These are phyloP conservation scores for Cryptosporidium viatorum DNA, from an alignment of 169 alveolate species.

Conservation along the genomic window DNA sequence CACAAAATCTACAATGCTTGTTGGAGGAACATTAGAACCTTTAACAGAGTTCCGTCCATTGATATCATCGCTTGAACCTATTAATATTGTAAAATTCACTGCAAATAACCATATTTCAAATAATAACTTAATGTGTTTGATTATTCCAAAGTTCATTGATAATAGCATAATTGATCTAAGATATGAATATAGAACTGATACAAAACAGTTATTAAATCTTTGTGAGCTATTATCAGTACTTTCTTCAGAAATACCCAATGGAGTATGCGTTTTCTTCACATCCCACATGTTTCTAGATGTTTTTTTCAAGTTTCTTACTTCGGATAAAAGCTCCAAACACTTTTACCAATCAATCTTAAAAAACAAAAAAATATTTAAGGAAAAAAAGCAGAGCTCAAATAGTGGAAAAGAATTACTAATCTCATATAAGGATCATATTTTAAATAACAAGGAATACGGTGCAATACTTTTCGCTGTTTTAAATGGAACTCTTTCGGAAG, in stretches of 20 bases:
- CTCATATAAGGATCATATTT: slow-evolving; percentile 26
- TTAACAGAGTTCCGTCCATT: slow-evolving; percentile 81
- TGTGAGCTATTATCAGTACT: slow-evolving; percentile 74
- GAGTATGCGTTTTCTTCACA: slow-evolving; percentile 84
- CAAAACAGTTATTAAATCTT: slow-evolving; percentile 74
- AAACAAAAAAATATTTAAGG: slow-evolving; percentile 77
- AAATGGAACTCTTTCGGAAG: slow-evolving; percentile 95
- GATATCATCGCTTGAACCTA: slow-evolving; percentile 10
- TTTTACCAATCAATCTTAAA: slow-evolving; percentile 50
- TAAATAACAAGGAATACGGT: slow-evolving; percentile 77
- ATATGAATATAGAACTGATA: slow-evolving; percentile 77
- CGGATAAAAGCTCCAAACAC: slow-evolving; percentile 43
- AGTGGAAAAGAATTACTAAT: slow-evolving; percentile 44
- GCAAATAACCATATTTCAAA: slow-evolving; percentile 73
- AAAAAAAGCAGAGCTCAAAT: slow-evolving; percentile 33
- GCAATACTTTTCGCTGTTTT: slow-evolving; percentile 92
- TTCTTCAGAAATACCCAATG: slow-evolving; percentile 79
- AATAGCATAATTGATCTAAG: slow-evolving; percentile 76
- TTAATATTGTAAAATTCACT: slow-evolving; percentile 14
- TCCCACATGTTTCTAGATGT: slow-evolving; percentile 78
- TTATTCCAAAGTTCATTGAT: slow-evolving; percentile 34
- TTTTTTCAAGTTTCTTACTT: slow-evolving; percentile 71
- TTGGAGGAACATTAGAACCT: slow-evolving; percentile 85
- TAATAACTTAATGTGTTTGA: slow-evolving; percentile 40
- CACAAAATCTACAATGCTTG: slow-evolving; percentile 77